phyloP scores from a whole-genome alignment of 192 early-diverging fungal genomes.

The Backusella liffmaniae region DNA sequence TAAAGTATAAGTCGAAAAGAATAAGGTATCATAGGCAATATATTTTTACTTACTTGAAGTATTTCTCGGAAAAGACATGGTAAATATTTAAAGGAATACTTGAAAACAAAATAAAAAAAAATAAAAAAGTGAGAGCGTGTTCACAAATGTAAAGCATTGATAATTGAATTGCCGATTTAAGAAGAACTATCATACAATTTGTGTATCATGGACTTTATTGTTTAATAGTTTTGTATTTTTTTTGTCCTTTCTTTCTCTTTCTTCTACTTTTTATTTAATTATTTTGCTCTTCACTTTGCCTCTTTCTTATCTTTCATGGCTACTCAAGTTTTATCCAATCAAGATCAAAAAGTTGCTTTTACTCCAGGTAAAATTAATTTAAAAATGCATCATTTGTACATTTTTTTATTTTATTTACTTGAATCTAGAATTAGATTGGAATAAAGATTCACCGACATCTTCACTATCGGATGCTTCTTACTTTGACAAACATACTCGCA shows the following conservation, averaged over 20 bases:
- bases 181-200: neutral
- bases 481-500: neutral
- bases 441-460: slow-evolving; percentile 3
- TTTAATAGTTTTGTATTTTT: neutral
- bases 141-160: neutral
- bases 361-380: neutral
- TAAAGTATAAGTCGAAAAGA: neutral
- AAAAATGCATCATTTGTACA: neutral
- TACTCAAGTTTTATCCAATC: neutral
- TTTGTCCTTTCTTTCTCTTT: neutral
- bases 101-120: neutral
- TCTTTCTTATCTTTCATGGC: neutral
- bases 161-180: neutral
- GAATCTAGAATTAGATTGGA: slow-evolving; percentile 3
- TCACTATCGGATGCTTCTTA: neutral
- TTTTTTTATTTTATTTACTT: neutral
- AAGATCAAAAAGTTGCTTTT: neutral
- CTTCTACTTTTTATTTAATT: neutral
- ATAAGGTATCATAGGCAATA: too few relatives aligned
- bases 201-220: neutral
- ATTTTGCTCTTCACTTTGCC: neutral
- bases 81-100: neutral
- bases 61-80: neutral
- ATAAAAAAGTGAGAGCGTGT: neutral
- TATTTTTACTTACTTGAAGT: neutral